A percentile compares a stretch with the other conserved stretches of the same genome.
These are phyloP conservation scores for Leishmania tropica DNA, from an alignment of 208 protist genomes.

Conservation along the genomic window DNA sequence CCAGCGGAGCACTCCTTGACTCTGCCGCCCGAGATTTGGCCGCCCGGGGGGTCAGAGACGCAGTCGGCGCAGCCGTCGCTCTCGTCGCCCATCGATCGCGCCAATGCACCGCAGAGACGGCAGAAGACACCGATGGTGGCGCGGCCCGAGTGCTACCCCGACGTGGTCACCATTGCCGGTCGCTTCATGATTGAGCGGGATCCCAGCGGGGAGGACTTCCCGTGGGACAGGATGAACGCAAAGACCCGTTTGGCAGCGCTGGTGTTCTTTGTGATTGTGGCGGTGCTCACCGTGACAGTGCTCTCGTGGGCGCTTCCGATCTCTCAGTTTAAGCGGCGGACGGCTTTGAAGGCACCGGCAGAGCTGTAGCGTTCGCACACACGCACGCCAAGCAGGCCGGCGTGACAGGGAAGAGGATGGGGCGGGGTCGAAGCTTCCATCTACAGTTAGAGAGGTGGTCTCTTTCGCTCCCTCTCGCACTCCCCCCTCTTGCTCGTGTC, in stretches of 20 bases:
- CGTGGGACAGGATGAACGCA: conserved; percentile 26
- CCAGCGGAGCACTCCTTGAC: background rate
- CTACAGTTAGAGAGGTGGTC: background rate
- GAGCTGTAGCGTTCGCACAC: background rate
- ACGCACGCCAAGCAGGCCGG: background rate
- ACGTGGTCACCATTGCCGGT: conserved; percentile 35
- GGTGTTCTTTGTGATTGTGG: conserved; percentile 27
- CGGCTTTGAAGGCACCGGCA: background rate
- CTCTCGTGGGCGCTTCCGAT: conserved; percentile 9
- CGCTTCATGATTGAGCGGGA: conserved; percentile 57
- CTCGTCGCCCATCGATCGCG: background rate
- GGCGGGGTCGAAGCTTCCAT: background rate
- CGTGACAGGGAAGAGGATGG: background rate
- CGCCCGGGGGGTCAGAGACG: background rate
- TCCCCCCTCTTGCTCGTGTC: background rate
- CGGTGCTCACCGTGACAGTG: conserved; percentile 10
- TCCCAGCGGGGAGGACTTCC: conserved; percentile 32
- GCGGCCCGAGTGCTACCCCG: conserved; percentile 20
- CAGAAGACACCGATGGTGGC: conserved; percentile 30
- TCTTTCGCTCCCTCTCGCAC: background rate
- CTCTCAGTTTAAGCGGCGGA: background rate
- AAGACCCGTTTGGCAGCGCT: conserved; percentile 19
- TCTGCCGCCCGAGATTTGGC: background rate
- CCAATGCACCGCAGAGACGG: conserved; percentile 17
- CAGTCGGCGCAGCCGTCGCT: background rate